phyloP scores from a whole-genome alignment of 768 basidiomycete species.

The Porpolomopsis calyptriformis region DNA sequence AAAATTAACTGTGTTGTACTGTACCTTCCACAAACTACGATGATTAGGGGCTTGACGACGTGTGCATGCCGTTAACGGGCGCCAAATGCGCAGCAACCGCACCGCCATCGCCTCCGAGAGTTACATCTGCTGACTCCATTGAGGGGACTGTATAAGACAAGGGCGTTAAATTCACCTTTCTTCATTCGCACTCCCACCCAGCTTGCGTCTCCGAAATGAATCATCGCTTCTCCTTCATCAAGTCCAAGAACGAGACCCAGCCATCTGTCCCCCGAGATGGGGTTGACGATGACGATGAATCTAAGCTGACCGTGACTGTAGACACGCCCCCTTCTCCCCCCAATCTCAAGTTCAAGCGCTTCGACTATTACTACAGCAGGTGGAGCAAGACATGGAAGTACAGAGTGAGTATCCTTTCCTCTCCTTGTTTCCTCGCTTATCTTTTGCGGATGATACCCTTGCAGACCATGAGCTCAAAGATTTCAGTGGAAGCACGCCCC shows the following conservation, averaged over 20 bases:
- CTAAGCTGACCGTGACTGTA: slow-evolving; percentile 20
- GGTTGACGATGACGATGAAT: slow-evolving; percentile 22
- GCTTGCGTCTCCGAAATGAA: slow-evolving; percentile 7
- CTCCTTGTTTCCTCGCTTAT: neutral
- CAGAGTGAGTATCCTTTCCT: slow-evolving; percentile 5
- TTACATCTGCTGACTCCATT: too few relatives aligned
- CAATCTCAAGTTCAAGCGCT: slow-evolving; percentile 47
- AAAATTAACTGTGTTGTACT: neutral
- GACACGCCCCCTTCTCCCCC: slow-evolving; percentile 34
- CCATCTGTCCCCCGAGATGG: slow-evolving; percentile 2
- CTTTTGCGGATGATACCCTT: neutral
- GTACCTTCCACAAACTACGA: too few relatives aligned
- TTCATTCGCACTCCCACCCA: neutral
- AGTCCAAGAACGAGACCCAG: slow-evolving; percentile 11
- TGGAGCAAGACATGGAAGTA: slow-evolving; percentile 53
- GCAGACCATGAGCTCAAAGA: slow-evolving; percentile 44
- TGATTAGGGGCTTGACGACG: too few relatives aligned
- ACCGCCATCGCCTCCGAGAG: neutral
- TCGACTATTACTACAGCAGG: slow-evolving; percentile 48
- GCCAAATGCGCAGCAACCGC: neutral
- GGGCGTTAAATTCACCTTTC: neutral
- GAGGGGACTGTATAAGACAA: too few relatives aligned
- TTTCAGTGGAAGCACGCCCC: slow-evolving; percentile 38
- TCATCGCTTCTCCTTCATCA: slow-evolving; percentile 18
- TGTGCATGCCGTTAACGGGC: too few relatives aligned